Evolutionary conservation across 2,329 filamentous ascomycete species (phyloP), one percentile per base, ranked within the genome.

Genomic region (Fusarium poae): DNA sequence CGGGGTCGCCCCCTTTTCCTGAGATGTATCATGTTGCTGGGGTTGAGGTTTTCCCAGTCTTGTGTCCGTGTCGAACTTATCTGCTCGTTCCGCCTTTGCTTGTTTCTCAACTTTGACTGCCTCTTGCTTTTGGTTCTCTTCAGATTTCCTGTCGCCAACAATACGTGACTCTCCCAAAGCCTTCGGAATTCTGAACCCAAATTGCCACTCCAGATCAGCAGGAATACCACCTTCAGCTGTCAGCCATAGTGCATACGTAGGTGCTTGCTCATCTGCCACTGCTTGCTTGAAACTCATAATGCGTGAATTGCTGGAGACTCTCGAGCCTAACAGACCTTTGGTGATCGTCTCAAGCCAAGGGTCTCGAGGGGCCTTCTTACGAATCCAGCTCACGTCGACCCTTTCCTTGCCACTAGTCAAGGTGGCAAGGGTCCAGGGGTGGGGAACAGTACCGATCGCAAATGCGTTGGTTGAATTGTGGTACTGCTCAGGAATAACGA

Each of bases 391-490:
- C 2, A 90, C 80, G 48, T 90, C 90, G 49, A 92, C 82, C 3
- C 84, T 81, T 4, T 88, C 84, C 40, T 87, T 84, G 60, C 88
- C 85, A 67, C 88, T 85, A 61, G 88, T 85, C 20, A 98, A 82
- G 15, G 89, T 87, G 55, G 89, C 86, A 42, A 93, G 84, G 2
- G 94, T 97, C 82, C 94, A 97, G 0, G 96, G 96, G 77, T 99
- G 96, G 1, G 95, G 95, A 15, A 98, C 91, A 1, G 90, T 92
- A 62, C 91, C 94, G 67, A 99, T 92, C 4, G 91, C 93, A 81
- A 94, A 98, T 18, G 91, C 77, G 2, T 83, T 84, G 16, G 90
- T 89, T 6, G 85, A 86, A 78, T 97, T 97, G 57, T 86, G 86
- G 78, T 93, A 96, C 20, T 85, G 81, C 5, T 86, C 80, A 4